Percentiles rank a stretch among this genome's conserved stretches.
Conservation (phyloP, 345 rosid species). For the Pugionium dolabratum region DNA sequence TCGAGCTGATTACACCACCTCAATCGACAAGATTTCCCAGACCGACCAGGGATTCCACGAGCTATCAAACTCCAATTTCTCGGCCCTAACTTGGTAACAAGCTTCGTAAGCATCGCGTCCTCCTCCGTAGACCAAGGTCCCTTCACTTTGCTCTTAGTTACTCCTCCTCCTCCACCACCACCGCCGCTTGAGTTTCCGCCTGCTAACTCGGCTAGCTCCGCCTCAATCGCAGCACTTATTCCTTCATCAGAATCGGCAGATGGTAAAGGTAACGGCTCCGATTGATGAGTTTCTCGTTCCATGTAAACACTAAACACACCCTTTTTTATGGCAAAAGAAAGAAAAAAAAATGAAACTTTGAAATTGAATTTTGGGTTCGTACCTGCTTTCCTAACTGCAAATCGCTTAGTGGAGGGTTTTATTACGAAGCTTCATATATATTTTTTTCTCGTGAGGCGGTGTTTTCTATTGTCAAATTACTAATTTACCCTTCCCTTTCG, state of each 20-base stretch:
- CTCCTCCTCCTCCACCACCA: slow-evolving; percentile 13
- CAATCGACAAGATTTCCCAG: slow-evolving; percentile 83
- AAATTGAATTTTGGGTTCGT: slow-evolving; percentile 9
- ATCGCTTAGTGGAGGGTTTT: slow-evolving; percentile 35
- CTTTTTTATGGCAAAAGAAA: not conserved
- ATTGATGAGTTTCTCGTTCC: slow-evolving; percentile 19
- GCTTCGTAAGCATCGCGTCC: slow-evolving; percentile 57
- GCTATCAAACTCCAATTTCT: slow-evolving; percentile 90
- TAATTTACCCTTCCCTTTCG: slow-evolving; percentile 21
- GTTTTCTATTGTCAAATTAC: slow-evolving; percentile 33
- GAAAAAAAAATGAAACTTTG: not conserved
- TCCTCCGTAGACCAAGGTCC: slow-evolving; percentile 90
- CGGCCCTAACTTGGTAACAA: slow-evolving; percentile 67
- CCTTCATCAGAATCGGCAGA: slow-evolving; percentile 37
- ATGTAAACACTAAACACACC: not conserved
- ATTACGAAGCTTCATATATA: slow-evolving; percentile 6
- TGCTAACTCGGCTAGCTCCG: slow-evolving; percentile 37
- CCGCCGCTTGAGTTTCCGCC: slow-evolving; percentile 44
- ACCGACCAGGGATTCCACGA: slow-evolving; percentile 77
- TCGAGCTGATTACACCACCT: slow-evolving; percentile 92
- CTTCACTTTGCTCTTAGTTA: slow-evolving; percentile 54
- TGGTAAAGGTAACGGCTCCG: slow-evolving; percentile 36
- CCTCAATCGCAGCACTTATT: slow-evolving; percentile 35
- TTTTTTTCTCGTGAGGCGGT: slow-evolving; percentile 16
- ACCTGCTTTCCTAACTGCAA: slow-evolving; percentile 66